A percentile compares a stretch with the other conserved stretches of the same genome.
phyloP scores from a whole-genome alignment of 2,329 filamentous ascomycete genomes.

The Trichoderma atrobrunneum region DNA sequence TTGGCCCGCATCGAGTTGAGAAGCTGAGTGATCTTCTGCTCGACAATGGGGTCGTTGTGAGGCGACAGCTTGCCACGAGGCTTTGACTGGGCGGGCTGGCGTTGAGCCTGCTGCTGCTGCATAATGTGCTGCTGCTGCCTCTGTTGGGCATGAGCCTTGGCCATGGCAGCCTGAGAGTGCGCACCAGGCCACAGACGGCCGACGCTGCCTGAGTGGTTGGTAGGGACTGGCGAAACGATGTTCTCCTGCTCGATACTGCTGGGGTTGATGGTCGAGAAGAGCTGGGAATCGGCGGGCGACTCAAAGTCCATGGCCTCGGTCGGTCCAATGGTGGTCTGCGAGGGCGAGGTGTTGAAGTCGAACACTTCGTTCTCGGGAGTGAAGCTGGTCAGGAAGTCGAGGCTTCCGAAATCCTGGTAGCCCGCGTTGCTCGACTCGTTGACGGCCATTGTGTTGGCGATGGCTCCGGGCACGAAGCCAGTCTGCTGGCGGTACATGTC shows the following conservation, averaged over 20 bases:
- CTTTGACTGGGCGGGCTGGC: conserved; percentile 47
- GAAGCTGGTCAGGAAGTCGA: conserved; percentile 54
- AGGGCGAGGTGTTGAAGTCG: conserved; percentile 69
- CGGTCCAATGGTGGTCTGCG: conserved; percentile 56
- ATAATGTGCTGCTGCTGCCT: conserved; percentile 61
- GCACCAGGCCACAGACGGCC: conserved; percentile 88
- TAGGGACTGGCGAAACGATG: conserved; percentile 47
- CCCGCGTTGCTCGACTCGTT: conserved; percentile 60
- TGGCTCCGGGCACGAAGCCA: conserved; percentile 79
- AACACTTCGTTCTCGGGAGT: conserved; percentile 64
- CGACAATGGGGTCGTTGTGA: conserved; percentile 67
- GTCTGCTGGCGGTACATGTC: conserved; percentile 95
- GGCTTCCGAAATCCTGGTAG: conserved; percentile 48
- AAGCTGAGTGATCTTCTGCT: conserved; percentile 91
- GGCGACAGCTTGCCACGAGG: conserved; percentile 50
- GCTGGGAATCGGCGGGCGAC: conserved; percentile 50
- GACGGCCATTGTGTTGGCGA: conserved; percentile 75
- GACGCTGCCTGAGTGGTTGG: conserved; percentile 52
- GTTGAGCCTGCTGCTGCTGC: conserved; percentile 45
- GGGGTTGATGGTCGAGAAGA: conserved; percentile 68
- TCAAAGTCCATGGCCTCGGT: conserved; percentile 60
- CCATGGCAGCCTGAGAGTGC: conserved; percentile 83
- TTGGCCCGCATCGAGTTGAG: conserved; percentile 89
- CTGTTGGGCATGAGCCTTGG: conserved; percentile 69
- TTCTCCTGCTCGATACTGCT: conserved; percentile 65